Base-by-base conservation (phyloP, 768 basidiomycete genomes). In the Termitomyces heimii region DNA sequence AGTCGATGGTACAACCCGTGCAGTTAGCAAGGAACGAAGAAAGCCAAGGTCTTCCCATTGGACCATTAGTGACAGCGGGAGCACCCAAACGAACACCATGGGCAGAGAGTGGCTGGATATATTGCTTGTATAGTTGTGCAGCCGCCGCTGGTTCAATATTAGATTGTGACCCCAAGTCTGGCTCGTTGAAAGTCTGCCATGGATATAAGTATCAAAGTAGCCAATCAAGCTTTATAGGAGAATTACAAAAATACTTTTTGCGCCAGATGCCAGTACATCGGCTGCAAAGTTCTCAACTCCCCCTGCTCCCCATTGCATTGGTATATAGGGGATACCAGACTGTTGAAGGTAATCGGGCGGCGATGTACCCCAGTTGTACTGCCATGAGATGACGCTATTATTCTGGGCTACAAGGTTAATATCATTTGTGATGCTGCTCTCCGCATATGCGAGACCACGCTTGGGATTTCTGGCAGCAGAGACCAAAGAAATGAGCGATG, bases 361-460 rank as follows among this genome's bases (percentile, higher is more conserved):
- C 6, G 68, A 60, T 13, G 63, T 46, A 18, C 73, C 72, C 88
- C 73, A 74, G 55, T 74, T 64, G 45, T 74, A 86, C 9, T 81
- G 53, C 73, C 73, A 74, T 7, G 72, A 70, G 2, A 73, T 57
- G 6, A 65, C 64, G 49, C 70, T 72, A 34, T 58, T 60, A 54
- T 56, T 63, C 51, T 69, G 65, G 51, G 70, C 68, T 16, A 67
- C 66, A 32, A 64, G 62, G 46, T 58, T 51, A 24, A 73, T 62
- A 49, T 73, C 72, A 35, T 48, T 51, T n/a, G 63, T 62, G 45
- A 65, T 62, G 50, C 59, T 60, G n/a, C 62, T 61, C 34, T 66
- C 65, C 4, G 70, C 65, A 53, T 67, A 73, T n/a, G 71, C 65
- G 1, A 73, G 56, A 37, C 72, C 72, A 29, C 82, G 75, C 16